Conservation (phyloP, 2,329 filamentous ascomycete species). For the Dryadomyces quercus-mongolicae region DNA sequence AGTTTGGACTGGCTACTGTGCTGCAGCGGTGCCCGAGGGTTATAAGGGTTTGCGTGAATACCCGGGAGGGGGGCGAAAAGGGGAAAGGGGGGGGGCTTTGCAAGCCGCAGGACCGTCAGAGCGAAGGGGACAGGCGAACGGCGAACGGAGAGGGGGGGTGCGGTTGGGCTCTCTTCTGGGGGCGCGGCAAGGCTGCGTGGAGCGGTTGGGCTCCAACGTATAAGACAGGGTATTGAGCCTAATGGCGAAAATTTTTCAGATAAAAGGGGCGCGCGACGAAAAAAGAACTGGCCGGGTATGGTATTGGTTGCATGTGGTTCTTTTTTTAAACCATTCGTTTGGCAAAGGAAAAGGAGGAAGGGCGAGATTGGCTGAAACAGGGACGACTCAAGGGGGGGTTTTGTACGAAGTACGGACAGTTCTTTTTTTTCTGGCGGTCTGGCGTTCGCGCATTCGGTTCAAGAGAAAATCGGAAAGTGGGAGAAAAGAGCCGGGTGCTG, state of each 20-base stretch:
- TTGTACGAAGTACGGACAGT: neutral
- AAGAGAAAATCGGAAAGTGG: too few species aligned
- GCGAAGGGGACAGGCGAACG: neutral
- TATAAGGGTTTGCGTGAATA: slow-evolving; percentile 10
- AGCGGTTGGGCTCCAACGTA: slow-evolving; percentile 8
- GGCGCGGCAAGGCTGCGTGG: slow-evolving; percentile 14
- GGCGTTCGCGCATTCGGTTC: neutral
- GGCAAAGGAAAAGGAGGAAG: neutral
- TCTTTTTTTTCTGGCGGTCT: neutral
- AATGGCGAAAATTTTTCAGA: slow-evolving; percentile 4
- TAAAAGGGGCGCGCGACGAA: neutral
- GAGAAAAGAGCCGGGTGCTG: neutral
- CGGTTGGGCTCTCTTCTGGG: slow-evolving; percentile 2
- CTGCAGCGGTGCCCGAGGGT: slow-evolving; percentile 22
- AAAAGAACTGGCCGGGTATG: neutral
- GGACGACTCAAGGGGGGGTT: neutral
- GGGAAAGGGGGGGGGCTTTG: neutral
- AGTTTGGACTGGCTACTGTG: slow-evolving; percentile 4
- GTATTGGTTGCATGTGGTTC: neutral
- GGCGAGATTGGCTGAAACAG: neutral
- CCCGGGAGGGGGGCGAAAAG: neutral
- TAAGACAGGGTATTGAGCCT: slow-evolving; percentile 6
- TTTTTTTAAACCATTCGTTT: neutral
- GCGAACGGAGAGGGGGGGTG: slow-evolving; percentile 5
- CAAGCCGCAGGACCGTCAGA: neutral